Evolutionary conservation across 2,329 filamentous ascomycete genomes (phyloP).

Genomic region (Basipetospora sp.): DNA sequence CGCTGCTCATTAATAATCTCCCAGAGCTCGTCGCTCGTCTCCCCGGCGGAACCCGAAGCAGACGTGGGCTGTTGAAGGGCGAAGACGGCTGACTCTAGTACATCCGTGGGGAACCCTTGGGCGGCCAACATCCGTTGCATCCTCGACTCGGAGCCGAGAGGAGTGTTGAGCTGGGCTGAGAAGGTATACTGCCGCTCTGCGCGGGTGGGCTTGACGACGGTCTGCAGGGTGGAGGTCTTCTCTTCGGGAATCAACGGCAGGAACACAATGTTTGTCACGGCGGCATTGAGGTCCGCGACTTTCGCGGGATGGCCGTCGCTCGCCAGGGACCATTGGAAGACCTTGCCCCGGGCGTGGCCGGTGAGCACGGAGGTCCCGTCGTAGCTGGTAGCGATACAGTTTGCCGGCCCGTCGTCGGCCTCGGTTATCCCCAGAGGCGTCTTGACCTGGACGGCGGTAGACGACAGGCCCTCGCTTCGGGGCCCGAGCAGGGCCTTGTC

Average conservation of each 20-base stretch:
- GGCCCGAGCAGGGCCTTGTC: constrained; percentile 40
- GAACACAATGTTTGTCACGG: constrained; percentile 70
- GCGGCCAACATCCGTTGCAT: constrained; percentile 31
- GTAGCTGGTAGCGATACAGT: constrained; percentile 61
- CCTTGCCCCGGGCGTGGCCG: constrained; percentile 65
- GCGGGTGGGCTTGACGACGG: constrained; percentile 68
- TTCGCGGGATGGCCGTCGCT: constrained; percentile 53
- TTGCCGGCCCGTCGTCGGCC: constrained; percentile 48
- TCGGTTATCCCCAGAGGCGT: constrained; percentile 42
- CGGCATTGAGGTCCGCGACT: constrained; percentile 58
- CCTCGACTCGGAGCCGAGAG: constrained; percentile 24
- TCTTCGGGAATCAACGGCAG: constrained; percentile 40
- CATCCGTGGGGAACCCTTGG: constrained; percentile 31
- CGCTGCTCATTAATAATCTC: constrained; percentile 25
- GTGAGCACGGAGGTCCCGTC: constrained; percentile 70
- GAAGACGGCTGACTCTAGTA: constrained; percentile 35
- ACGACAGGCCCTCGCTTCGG: constrained; percentile 35
- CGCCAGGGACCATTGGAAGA: constrained; percentile 67
- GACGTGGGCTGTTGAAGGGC: constrained; percentile 8
- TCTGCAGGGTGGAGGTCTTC: constrained; percentile 33
- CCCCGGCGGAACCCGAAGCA: constrained; percentile 2
- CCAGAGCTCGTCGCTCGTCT: constrained; percentile 24
- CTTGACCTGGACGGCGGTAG: constrained; percentile 41
- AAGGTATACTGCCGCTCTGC: constrained; percentile 51
- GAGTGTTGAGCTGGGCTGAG: constrained; percentile 44